These are phyloP conservation scores for Chytriomyces hyalinus DNA, from an alignment of 192 early-diverging fungal genomes.

Conservation along the genomic window DNA sequence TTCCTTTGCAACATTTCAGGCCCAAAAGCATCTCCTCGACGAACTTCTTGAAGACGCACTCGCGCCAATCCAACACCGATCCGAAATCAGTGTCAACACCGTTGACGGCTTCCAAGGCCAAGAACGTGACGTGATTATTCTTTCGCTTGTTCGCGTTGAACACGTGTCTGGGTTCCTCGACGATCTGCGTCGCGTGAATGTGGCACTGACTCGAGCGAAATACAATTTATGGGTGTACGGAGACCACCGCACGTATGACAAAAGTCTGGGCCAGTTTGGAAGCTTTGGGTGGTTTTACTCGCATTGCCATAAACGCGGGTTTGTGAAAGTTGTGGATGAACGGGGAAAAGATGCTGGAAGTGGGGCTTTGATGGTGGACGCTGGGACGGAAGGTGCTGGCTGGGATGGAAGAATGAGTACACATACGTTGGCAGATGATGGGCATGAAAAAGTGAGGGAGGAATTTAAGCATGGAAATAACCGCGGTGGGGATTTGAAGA, in stretches of 20 bases:
- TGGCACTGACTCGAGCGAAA: conserved; percentile 14
- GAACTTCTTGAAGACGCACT: background rate
- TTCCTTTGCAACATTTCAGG: background rate
- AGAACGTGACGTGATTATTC: conserved; percentile 31
- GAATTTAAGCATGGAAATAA: background rate
- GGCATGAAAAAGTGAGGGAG: background rate
- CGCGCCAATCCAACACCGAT: background rate
- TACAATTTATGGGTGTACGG: conserved; percentile 29
- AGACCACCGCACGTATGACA: conserved; percentile 15
- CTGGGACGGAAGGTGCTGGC: background rate
- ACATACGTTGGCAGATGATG: background rate
- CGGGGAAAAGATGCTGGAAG: background rate
- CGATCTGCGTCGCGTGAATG: conserved; percentile 26
- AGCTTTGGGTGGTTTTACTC: conserved; percentile 33
- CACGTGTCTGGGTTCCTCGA: conserved; percentile 29
- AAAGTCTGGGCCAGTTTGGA: conserved; percentile 31
- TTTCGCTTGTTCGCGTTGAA: conserved; percentile 9
- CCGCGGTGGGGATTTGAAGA: background rate
- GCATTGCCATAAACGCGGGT: conserved; percentile 14
- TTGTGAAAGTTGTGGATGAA: conserved; percentile 17
- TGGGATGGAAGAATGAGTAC: background rate
- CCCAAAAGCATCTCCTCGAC: conserved; percentile 16
- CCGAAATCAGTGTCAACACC: conserved; percentile 15
- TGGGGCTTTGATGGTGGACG: background rate
- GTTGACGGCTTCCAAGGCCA: conserved; percentile 34